Evolutionary conservation across 2,329 filamentous ascomycete species (phyloP).

Genomic region (Teratosphaeria viscida): DNA sequence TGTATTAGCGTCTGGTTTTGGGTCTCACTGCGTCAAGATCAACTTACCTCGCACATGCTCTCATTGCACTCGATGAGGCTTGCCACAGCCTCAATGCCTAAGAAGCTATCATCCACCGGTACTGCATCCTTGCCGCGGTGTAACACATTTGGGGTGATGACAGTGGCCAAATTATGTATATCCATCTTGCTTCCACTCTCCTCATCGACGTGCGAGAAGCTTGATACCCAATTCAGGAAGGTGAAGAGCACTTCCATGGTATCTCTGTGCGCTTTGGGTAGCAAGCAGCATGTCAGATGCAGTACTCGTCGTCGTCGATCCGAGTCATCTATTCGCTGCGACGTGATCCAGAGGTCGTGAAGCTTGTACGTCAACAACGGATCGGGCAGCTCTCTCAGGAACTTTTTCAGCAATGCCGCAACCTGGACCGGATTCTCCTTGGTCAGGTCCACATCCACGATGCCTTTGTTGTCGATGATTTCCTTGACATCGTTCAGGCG

Average conservation of each 20-base stretch:
- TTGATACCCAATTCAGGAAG: constrained; percentile 95
- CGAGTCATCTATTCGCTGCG: constrained; percentile 72
- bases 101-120: constrained; percentile 68
- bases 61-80: constrained; percentile 87
- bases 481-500: constrained; percentile 79
- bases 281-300: constrained; percentile 81
- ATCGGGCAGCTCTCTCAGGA: constrained; percentile 86
- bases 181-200: constrained; percentile 99
- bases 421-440: constrained; percentile 88
- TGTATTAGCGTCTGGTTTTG: background rate
- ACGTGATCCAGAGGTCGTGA: constrained; percentile 79
- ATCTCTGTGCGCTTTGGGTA: constrained; percentile 87
- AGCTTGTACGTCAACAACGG: constrained; percentile 92
- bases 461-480: constrained; percentile 74
- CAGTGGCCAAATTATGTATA: constrained; percentile 90
- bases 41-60: constrained; percentile 86
- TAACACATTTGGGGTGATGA: constrained; percentile 93
- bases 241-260: constrained; percentile 90
- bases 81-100: constrained; percentile 86
- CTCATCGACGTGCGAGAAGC: constrained; percentile 94
- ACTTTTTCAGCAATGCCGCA: constrained; percentile 88
- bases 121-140: constrained; percentile 29
- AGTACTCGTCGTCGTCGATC: constrained; percentile 75
- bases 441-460: constrained; percentile 74
- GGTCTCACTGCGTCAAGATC: background rate